Percentiles rank a stretch among this genome's conserved stretches.
Conservation (phyloP, 208 protist genomes). For the Wallacemonas collosoma region DNA sequence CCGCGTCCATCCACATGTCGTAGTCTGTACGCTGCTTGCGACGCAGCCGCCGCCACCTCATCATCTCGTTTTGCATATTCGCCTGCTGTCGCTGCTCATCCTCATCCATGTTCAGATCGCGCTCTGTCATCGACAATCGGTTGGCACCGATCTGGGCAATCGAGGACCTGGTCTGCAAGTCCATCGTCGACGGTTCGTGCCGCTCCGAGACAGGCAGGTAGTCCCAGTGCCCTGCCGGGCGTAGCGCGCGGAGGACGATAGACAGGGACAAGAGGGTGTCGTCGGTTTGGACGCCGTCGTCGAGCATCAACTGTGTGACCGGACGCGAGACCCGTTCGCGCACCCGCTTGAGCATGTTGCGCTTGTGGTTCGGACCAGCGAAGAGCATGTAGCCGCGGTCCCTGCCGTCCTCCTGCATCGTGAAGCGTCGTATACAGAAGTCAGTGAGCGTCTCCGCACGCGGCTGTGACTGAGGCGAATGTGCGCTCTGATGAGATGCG, state of each 20-base stretch:
- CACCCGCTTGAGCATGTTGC: conserved; percentile 65
- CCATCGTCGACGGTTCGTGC: conserved; percentile 29
- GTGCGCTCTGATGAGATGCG: background rate
- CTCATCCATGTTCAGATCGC: conserved; percentile 76
- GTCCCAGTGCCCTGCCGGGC: conserved; percentile 80
- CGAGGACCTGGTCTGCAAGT: conserved; percentile 50
- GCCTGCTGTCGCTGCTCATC: conserved; percentile 68
- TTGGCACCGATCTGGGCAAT: conserved; percentile 77
- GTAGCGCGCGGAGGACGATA: conserved; percentile 71
- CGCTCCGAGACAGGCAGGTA: conserved; percentile 64
- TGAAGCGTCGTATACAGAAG: conserved; percentile 69
- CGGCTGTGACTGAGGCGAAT: background rate
- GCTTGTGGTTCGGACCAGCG: conserved; percentile 83
- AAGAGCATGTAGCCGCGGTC: conserved; percentile 82
- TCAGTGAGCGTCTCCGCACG: conserved; percentile 22
- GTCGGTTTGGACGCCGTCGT: conserved; percentile 45
- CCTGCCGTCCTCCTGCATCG: conserved; percentile 20
- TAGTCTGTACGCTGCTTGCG: conserved; percentile 59
- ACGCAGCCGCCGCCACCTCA: conserved; percentile 65
- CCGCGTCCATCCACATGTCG: conserved; percentile 86
- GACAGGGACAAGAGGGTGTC: conserved; percentile 71
- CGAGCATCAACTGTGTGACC: conserved; percentile 69
- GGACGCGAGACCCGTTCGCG: conserved; percentile 36
- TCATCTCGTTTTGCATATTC: conserved; percentile 61
- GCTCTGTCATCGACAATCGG: conserved; percentile 56